Base-by-base conservation (phyloP, 2,329 filamentous ascomycete genomes). In the Talaromyces sp. region DNA sequence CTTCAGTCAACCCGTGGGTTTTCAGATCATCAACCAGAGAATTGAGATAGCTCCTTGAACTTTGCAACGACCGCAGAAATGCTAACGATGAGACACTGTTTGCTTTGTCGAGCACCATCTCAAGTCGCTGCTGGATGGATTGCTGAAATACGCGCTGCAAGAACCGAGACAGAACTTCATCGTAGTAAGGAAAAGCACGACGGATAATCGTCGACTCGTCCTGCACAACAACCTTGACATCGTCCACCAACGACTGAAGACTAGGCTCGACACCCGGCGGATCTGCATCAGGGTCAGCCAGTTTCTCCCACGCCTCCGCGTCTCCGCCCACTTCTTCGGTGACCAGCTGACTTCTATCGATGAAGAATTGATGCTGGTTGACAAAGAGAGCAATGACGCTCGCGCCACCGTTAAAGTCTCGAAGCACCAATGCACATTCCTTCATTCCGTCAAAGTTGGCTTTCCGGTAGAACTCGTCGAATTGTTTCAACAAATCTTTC, bases 331-430 rank as follows among this genome's bases (percentile, higher is more conserved):
- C 86, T 73, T 96, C 93, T 70, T 96, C 93, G 0, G 89, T 90
- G 57, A 96, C 88, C 63, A 99, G 82, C 75, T 98, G 93, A 68
- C 92, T 95, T 28, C 93, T 85, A 73, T 98, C 95, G 72, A 99
- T 97, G 79, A 99, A 99, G 83, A 99, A 99, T 72, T 96, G 92
- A 77, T 99, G 96, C 75, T 99, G 95, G 73, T 99, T 99, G 72
- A 99, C 93, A 75, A 98, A 99, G 11, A 93, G 83, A 14, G 91
- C 93, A 76, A 97, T 96, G 64, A 98, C 95, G 73, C 93, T 98
- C 63, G 92, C 88, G 58, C 95, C 95, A 59, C 95, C 92, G 75
- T 93, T 96, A 82, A 99, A 99, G 77, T 98, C 95, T 73, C 95
- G 85, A 66, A 99, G 81, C 46, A 97, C 95, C 71, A 91, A 91